Conservation (phyloP, 163 green algal species). For the Chlorella variabilis region DNA sequence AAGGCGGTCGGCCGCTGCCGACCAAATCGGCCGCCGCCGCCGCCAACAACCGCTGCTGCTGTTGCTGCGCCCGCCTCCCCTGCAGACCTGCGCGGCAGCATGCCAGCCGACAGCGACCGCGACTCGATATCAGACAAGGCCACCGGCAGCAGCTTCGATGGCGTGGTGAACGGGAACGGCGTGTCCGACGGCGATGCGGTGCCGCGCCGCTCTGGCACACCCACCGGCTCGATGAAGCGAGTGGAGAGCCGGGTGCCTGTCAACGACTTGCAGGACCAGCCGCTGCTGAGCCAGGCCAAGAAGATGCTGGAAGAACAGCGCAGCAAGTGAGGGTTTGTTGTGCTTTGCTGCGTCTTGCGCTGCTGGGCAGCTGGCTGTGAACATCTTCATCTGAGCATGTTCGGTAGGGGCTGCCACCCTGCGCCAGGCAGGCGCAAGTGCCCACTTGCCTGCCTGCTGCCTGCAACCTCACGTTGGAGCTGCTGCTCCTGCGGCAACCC, state of each 20-base stretch:
- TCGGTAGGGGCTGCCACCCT: no score
- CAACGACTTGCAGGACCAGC: constrained; percentile 17
- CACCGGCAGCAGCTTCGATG: neutral
- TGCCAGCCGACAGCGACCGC: neutral
- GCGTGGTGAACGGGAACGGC: neutral
- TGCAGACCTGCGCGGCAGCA: neutral
- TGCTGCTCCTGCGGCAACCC: no score
- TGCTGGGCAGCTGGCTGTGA: neutral
- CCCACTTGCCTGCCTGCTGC: neutral
- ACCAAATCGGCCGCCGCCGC: neutral
- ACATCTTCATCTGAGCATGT: no score
- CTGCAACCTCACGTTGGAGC: no score
- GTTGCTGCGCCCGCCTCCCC: no score
- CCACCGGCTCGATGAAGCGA: constrained; percentile 33
- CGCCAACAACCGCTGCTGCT: no score
- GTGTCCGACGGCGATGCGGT: neutral
- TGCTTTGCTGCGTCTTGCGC: neutral
- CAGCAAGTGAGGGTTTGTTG: neutral
- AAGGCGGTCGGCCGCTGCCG: no score
- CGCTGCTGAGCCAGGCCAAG: constrained; percentile 67
- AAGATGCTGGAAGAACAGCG: constrained; percentile 72
- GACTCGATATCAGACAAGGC: neutral
- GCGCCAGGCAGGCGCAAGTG: no score
- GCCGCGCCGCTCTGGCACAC: neutral
- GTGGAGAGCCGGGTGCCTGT: constrained; percentile 28